Evolutionary conservation across 73 alveolate genomes (phyloP), one percentile per base, ranked within the genome.

Genomic region (Paramecium sonneborni): DNA sequence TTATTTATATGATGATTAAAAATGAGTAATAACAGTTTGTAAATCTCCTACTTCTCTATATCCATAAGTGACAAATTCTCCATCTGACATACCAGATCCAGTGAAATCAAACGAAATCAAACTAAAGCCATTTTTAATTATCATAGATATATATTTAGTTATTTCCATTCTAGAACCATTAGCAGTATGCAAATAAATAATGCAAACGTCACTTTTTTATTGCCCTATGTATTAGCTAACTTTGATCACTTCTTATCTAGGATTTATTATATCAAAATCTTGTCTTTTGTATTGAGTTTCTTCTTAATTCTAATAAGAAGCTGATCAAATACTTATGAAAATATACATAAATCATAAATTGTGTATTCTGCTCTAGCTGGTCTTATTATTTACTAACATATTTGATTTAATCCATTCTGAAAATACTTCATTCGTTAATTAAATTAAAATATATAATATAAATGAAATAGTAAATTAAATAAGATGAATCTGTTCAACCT

Each of bases 151-250:
- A 74, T 74, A 39, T 74, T 74, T 74, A 37, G 9, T 23, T 2
- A 74, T 35, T 39, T 74, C 87, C 58, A 74, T 37, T 74, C 62
- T 74, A 37, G 87, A 74, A 37, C 87, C 87, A 74, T 74, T 74
- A 3, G 58, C 56, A 14, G 87, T 37, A 74, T 74, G 87, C 21
- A 74, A 37, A 39, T 74, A 74, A 18, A 74, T 35, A 5, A 74
- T 34, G 58, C 87, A 74, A 74, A 37, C 58, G n/a, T 34, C 58
- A 34, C 21, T 21, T 37, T 28, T 74, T 35, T 10, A 35, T 34
- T 32, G 32, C 9, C 87, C 87, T 74, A 12, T 5, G 68, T 74
- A 35, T 37, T 28, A 37, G 20, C 67, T 37, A 28, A 74, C 87
- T 37, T 74, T 74, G 37, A 74, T 74, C 21, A 37, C 35, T 39